phyloP scores from a whole-genome alignment of 352 stramenopile genomes.

The Phytopythium litorale region DNA sequence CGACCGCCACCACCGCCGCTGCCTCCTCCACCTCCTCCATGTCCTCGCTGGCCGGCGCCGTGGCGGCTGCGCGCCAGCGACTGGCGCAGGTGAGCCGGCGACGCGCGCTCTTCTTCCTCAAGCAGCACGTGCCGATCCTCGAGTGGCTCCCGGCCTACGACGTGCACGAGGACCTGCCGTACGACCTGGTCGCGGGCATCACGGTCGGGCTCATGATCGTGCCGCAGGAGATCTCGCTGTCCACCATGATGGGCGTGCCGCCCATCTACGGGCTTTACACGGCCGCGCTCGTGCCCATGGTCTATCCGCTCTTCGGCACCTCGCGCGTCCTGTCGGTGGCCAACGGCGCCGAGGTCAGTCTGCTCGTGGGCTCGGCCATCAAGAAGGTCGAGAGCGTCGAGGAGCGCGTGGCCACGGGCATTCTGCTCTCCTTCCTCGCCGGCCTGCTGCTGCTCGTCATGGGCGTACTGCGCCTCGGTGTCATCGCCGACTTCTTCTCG shows the following conservation, averaged over 20 bases:
- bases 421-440: slow-evolving; percentile 65
- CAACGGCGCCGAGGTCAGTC: slow-evolving; percentile 62
- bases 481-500: slow-evolving; percentile 88
- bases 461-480: slow-evolving; percentile 75
- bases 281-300: slow-evolving; percentile 76
- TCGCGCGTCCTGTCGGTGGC: slow-evolving; percentile 81
- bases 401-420: slow-evolving; percentile 46
- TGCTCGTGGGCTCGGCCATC: slow-evolving; percentile 54
- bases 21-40: background rate
- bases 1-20: background rate
- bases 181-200: slow-evolving; percentile 49
- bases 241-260: slow-evolving; percentile 83
- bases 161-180: slow-evolving; percentile 43
- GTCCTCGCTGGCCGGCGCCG: too few relatives aligned
- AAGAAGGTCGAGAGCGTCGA: slow-evolving; percentile 55
- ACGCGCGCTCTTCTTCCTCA: slow-evolving; percentile 31
- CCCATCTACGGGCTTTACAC: slow-evolving; percentile 90
- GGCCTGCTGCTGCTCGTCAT: slow-evolving; percentile 74
- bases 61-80: slow-evolving; percentile 7
- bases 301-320: slow-evolving; percentile 84
- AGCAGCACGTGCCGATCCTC: slow-evolving; percentile 55
- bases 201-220: slow-evolving; percentile 87
- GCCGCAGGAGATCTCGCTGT: slow-evolving; percentile 88
- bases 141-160: slow-evolving; percentile 63
- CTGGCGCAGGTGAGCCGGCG: slow-evolving; percentile 19